Conservation (phyloP, 441 rosid species). For the Daphne laureola region DNA sequence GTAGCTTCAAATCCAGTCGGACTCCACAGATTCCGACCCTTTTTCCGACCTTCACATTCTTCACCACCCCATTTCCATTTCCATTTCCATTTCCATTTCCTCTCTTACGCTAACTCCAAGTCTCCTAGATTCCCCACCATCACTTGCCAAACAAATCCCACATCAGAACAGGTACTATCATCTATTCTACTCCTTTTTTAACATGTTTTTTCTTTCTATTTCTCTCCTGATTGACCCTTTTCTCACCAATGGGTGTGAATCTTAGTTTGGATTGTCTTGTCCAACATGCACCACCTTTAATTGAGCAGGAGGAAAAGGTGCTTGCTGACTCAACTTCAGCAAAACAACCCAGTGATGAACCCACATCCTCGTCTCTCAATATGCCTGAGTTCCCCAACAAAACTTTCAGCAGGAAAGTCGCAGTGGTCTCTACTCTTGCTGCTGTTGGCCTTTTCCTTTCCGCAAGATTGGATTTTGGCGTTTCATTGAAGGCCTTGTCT, state of each 20-base stretch:
- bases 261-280: background rate
- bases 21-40: slow-evolving; percentile 36
- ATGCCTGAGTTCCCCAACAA: slow-evolving; percentile 57
- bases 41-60: slow-evolving; percentile 21
- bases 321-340: slow-evolving; percentile 22
- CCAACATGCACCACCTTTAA: background rate
- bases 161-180: slow-evolving; percentile 9
- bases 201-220: background rate
- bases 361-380: slow-evolving; percentile 21
- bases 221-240: too few relatives aligned
- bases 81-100: too few relatives aligned
- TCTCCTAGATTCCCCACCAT: slow-evolving; percentile 24
- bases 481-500: slow-evolving; percentile 68
- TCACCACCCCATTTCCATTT: slow-evolving; percentile 7
- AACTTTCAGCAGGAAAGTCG: slow-evolving; percentile 47
- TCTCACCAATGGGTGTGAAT: background rate
- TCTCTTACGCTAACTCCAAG: background rate
- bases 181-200: background rate
- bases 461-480: slow-evolving; percentile 61
- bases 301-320: slow-evolving; percentile 45
- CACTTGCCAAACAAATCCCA: slow-evolving; percentile 36
- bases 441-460: slow-evolving; percentile 59
- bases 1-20: slow-evolving; percentile 34
- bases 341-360: slow-evolving; percentile 14
- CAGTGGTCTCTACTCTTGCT: slow-evolving; percentile 40